Conservation (phyloP, 2,329 filamentous ascomycete species). For the Neophaeococcomyces aloes region DNA sequence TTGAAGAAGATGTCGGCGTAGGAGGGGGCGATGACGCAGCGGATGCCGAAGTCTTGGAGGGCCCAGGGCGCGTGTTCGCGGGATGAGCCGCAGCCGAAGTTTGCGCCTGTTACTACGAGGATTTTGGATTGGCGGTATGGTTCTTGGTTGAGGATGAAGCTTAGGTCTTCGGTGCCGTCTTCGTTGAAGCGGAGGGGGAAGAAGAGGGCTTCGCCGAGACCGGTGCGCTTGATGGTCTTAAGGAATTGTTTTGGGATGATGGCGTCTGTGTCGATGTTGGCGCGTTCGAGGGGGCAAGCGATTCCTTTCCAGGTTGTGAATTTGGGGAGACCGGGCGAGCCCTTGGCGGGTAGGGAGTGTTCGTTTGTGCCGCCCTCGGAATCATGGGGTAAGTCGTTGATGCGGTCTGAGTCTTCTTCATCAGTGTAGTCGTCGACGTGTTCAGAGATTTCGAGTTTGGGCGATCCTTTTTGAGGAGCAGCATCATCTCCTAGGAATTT, state of each 20-base stretch:
- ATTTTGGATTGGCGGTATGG: conserved; percentile 79
- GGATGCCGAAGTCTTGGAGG: conserved; percentile 90
- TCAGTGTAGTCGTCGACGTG: conserved; percentile 46
- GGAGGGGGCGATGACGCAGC: conserved; percentile 80
- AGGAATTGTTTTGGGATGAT: conserved; percentile 99
- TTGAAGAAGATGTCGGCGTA: conserved; percentile 96
- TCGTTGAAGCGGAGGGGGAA: conserved; percentile 67
- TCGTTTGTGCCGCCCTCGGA: conserved; percentile 55
- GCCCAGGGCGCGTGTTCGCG: conserved; percentile 97
- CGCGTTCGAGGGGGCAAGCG: conserved; percentile 73
- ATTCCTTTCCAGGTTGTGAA: conserved; percentile 78
- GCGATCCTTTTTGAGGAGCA: conserved; percentile 43
- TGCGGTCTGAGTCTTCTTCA: conserved; percentile 54
- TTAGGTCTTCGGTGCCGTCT: conserved; percentile 62
- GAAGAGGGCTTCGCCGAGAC: conserved; percentile 81
- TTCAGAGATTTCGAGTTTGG: conserved; percentile 45
- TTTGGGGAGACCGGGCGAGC: conserved; percentile 61
- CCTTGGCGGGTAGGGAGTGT: conserved; percentile 35
- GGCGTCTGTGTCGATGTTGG: conserved; percentile 96
- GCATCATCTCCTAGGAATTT: conserved; percentile 52
- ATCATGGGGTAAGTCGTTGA: conserved; percentile 55
- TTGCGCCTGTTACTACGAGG: conserved; percentile 78
- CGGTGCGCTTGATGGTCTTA: conserved; percentile 97
- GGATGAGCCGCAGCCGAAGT: conserved; percentile 89
- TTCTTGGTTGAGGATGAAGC: conserved; percentile 83